Evolutionary conservation across 2,329 filamentous ascomycete species (phyloP).

Genomic region (Cladosporium sp.): DNA sequence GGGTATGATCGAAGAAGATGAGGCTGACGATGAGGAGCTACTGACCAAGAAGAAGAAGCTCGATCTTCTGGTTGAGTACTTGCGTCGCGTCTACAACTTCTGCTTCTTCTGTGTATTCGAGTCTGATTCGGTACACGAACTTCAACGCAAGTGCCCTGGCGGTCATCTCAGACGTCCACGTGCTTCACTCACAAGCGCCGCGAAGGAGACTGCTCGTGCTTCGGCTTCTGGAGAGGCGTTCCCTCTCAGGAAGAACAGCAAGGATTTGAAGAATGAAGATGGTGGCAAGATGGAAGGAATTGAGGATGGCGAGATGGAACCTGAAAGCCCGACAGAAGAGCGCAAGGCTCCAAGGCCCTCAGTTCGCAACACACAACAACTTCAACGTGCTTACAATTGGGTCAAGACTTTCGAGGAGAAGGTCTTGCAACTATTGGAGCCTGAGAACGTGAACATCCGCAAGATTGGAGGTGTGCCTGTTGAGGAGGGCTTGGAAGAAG

Average conservation of each 20-base stretch:
- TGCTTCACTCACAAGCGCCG: conserved; percentile 77
- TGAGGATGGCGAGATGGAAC: conserved; percentile 43
- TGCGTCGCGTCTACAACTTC: conserved; percentile 96
- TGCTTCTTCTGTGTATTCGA: conserved; percentile 99
- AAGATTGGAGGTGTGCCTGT: conserved; percentile 88
- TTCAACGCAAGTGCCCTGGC: conserved; percentile 92
- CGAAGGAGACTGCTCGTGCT: conserved; percentile 81
- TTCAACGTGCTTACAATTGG: conserved; percentile 96
- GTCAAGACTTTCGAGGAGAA: conserved; percentile 99
- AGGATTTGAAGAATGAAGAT: conserved; percentile 58
- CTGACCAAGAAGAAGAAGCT: conserved; percentile 94
- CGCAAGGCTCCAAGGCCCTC: conserved; percentile 62
- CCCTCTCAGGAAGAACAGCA: conserved; percentile 62
- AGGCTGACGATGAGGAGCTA: conserved; percentile 82
- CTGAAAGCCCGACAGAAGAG: conserved; percentile 60
- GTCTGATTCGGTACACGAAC: conserved; percentile 93
- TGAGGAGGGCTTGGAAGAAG: conserved; percentile 84
- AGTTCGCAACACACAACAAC: conserved; percentile 83
- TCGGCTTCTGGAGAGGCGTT: conserved; percentile 82
- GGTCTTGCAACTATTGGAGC: conserved; percentile 86
- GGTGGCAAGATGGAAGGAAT: conserved; percentile 52
- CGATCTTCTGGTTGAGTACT: conserved; percentile 92
- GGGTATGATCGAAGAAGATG: conserved; percentile 48
- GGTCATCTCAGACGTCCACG: conserved; percentile 93
- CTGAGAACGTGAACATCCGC: conserved; percentile 79